These are phyloP conservation scores for Leucogyrophana mollusca DNA, from an alignment of 768 basidiomycete species.

Conservation along the genomic window DNA sequence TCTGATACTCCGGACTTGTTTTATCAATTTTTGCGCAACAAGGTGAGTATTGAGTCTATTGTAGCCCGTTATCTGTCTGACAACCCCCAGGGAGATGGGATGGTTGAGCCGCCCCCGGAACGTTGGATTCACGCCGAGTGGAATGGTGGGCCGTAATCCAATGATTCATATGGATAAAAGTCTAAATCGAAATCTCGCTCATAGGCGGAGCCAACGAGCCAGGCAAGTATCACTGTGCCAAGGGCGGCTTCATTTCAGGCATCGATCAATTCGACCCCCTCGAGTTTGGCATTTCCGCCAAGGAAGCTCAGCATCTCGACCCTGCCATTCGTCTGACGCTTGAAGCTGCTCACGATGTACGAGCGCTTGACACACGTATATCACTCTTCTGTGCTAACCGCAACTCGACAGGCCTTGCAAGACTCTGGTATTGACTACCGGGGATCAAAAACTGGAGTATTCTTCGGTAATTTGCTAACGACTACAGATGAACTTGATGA, in stretches of 20 bases:
- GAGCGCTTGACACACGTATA: constrained; percentile 1
- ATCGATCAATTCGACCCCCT: constrained; percentile 33
- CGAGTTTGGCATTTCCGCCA: constrained; percentile 32
- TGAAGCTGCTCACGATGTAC: constrained; percentile 29
- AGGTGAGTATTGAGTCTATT: constrained; percentile 10
- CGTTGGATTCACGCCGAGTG: constrained; percentile 30
- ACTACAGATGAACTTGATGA: constrained; percentile 28
- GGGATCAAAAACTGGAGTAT: constrained; percentile 14
- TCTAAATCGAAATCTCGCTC: neutral
- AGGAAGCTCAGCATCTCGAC: constrained; percentile 29
- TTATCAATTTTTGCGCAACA: constrained; percentile 29
- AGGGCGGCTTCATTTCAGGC: constrained; percentile 26
- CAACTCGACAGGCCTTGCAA: constrained; percentile 7
- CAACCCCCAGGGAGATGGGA: constrained; percentile 26
- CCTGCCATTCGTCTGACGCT: constrained; percentile 29
- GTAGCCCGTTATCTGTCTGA: neutral
- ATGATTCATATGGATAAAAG: neutral
- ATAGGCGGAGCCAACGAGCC: constrained; percentile 29
- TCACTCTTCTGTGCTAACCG: too few species aligned
- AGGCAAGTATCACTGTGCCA: constrained; percentile 27
- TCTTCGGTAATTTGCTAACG: constrained; percentile 20
- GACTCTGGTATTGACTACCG: constrained; percentile 19
- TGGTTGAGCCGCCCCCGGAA: constrained; percentile 22
- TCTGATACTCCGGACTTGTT: constrained; percentile 29
- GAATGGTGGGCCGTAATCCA: constrained; percentile 20